These are phyloP conservation scores for Aspergillus leporis DNA, from an alignment of 495 filamentous ascomycete species.

Conservation along the genomic window DNA sequence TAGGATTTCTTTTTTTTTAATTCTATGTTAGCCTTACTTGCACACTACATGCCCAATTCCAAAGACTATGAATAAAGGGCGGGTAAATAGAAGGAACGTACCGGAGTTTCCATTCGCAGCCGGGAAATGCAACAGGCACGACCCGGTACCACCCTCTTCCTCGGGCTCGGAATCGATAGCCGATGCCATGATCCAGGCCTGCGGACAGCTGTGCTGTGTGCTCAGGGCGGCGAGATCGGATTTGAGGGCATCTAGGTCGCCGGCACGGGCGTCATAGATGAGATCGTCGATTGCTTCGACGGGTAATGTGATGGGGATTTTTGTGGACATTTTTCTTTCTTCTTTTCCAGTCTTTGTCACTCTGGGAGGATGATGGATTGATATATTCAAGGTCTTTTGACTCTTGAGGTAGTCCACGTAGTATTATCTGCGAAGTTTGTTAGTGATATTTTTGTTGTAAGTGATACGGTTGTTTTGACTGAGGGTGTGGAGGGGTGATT, in stretches of 20 bases:
- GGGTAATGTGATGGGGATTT: conserved; percentile 45
- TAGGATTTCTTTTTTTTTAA: conserved; percentile 56
- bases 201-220: conserved; percentile 50
- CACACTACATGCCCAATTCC: too few species aligned
- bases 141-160: conserved; percentile 54
- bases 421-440: not conserved
- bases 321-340: conserved; percentile 31
- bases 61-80: too few species aligned
- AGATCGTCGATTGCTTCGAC: conserved; percentile 85
- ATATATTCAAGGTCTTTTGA: not conserved
- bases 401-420: not conserved
- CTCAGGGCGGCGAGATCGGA: conserved; percentile 57
- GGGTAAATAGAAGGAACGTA: conserved; percentile 37
- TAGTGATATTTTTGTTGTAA: not conserved
- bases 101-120: conserved; percentile 83
- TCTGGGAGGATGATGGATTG: not conserved
- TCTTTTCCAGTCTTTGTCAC: conserved; percentile 6
- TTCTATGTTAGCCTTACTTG: conserved; percentile 17
- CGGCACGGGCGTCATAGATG: conserved; percentile 76
- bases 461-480: not conserved
- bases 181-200: conserved; percentile 58
- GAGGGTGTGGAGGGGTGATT: not conserved
- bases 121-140: conserved; percentile 76
- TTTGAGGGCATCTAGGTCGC: conserved; percentile 71
- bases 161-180: conserved; percentile 70